Conservation (phyloP, 306 rosid species). For the barrel medic (Medicago truncatula) region MtrunA17r5.0-ANR NC_053048.1:51069501-51070000, state of each 20-base stretch:
- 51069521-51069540: conserved; percentile 41
- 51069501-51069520: conserved; percentile 80
- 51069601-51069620: conserved; percentile 1
- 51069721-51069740: conserved; percentile 15
- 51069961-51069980: conserved; percentile 25
- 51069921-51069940: conserved; percentile 8
- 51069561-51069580: conserved; percentile 34
- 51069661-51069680: background rate
- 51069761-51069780: conserved; percentile 21
- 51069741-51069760: conserved; percentile 12
- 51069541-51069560: conserved; percentile 26
- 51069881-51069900: conserved; percentile 3
- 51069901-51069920: conserved; percentile 18
- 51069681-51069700: conserved; percentile 27
- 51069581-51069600: conserved; percentile 39
- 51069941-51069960: conserved; percentile 22
- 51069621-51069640: conserved; percentile 20
- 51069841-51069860: conserved; percentile 14
- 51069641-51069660: background rate
- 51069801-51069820: conserved; percentile 9
- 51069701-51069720: conserved; percentile 33
- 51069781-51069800: conserved; percentile 30
- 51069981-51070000: background rate
- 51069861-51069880: conserved; percentile 19
- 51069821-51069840: conserved; percentile 22